Evolutionary conservation across 2,329 filamentous ascomycete genomes (phyloP).

Genomic region (Apiospora aurea): DNA sequence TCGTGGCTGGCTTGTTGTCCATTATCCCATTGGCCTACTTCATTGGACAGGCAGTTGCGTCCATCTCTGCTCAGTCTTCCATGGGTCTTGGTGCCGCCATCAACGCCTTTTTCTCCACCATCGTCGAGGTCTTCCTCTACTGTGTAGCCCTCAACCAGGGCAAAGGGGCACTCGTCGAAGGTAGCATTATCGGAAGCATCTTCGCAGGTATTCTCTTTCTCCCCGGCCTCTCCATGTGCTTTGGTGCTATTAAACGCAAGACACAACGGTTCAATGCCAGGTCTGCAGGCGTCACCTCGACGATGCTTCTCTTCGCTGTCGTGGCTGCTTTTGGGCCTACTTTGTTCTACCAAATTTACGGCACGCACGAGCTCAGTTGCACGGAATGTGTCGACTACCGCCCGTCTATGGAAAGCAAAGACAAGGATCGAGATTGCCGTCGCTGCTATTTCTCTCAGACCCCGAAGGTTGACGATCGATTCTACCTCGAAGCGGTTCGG

Average conservation of each 20-base stretch:
- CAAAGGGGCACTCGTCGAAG: conserved; percentile 91
- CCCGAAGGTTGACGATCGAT: conserved; percentile 83
- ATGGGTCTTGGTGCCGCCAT: conserved; percentile 98
- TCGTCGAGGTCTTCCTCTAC: conserved; percentile 98
- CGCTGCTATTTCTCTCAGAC: conserved; percentile 93
- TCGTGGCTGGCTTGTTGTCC: conserved; percentile 82
- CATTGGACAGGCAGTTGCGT: conserved; percentile 97
- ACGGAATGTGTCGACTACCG: conserved; percentile 62
- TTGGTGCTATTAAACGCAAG: conserved; percentile 96
- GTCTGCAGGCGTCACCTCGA: conserved; percentile 95
- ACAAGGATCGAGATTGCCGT: conserved; percentile 75
- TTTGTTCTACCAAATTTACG: conserved; percentile 98
- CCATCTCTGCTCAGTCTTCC: conserved; percentile 96
- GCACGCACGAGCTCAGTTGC: conserved; percentile 94
- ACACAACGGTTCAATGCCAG: conserved; percentile 98
- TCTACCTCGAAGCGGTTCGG: conserved; percentile 88
- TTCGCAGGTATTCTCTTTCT: conserved; percentile 96
- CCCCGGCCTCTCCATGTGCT: conserved; percentile 97
- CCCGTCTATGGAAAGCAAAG: conserved; percentile 39
- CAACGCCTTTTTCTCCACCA: conserved; percentile 97
- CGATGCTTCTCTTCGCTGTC: conserved; percentile 95
- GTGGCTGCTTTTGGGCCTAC: conserved; percentile 96
- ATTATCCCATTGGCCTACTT: conserved; percentile 98
- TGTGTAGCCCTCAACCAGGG: conserved; percentile 92
- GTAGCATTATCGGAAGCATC: conserved; percentile 96